Conservation (phyloP, 352 stramenopile genomes). For the Phytophthora rubi region DNA sequence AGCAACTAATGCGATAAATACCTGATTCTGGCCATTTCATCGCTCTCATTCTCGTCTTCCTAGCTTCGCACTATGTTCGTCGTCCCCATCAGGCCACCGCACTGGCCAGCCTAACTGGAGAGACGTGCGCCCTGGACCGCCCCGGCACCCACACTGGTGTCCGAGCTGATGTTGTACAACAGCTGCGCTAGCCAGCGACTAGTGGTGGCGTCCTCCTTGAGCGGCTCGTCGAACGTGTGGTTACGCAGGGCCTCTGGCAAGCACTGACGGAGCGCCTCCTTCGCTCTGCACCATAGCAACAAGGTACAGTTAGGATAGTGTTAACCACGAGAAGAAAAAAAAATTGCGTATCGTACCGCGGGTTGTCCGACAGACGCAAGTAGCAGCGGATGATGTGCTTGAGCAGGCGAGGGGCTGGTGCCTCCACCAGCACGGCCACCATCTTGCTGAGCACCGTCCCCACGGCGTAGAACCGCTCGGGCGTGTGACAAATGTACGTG, state of each 20-base stretch:
- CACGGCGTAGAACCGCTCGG: constrained; percentile 92
- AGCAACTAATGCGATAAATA: constrained; percentile 26
- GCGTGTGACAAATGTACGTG: constrained; percentile 99
- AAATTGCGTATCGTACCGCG: constrained; percentile 31
- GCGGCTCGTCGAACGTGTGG: constrained; percentile 93
- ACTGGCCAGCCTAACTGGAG: constrained; percentile 34
- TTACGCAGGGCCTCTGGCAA: constrained; percentile 94
- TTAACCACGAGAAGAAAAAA: constrained; percentile 5
- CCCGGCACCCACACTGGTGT: constrained; percentile 30
- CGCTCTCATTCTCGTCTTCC: neutral
- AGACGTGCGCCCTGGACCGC: constrained; percentile 37
- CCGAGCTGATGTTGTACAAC: constrained; percentile 90
- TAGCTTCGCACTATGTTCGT: constrained; percentile 2
- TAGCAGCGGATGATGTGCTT: constrained; percentile 99
- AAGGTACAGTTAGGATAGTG: constrained; percentile 3
- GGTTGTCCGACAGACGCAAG: constrained; percentile 92
- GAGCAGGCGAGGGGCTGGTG: constrained; percentile 94
- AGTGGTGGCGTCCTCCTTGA: constrained; percentile 97
- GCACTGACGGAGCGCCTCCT: constrained; percentile 97
- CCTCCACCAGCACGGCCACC: constrained; percentile 94
- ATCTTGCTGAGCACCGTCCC: constrained; percentile 97
- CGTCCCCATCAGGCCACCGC: constrained; percentile 5
- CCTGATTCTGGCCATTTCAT: constrained; percentile 21
- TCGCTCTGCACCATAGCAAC: constrained; percentile 62
- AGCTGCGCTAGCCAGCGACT: constrained; percentile 97